These are phyloP conservation scores for Boletus vermiculosoides DNA, from an alignment of 768 basidiomycete genomes.

Conservation along the genomic window DNA sequence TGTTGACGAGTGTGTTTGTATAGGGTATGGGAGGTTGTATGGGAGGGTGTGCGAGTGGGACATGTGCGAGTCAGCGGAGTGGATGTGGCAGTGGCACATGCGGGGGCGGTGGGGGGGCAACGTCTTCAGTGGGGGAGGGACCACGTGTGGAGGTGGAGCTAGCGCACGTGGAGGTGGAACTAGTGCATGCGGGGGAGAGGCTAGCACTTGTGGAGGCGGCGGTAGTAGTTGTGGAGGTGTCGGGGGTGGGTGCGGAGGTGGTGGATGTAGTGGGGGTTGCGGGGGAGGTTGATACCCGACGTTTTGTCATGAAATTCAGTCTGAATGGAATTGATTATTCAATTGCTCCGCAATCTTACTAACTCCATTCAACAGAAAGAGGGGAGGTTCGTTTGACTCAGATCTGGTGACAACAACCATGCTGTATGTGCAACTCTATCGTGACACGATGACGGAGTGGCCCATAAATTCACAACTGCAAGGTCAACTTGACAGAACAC, in stretches of 20 bases:
- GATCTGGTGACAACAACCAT: not conserved
- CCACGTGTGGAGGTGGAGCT: not conserved
- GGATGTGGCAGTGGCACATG: not conserved
- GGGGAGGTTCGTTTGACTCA: not conserved
- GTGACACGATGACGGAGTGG: not conserved
- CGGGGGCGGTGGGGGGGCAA: not conserved
- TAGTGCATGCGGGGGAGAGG: not conserved
- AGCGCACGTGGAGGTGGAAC: not conserved
- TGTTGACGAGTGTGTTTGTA: not conserved
- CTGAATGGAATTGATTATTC: not conserved
- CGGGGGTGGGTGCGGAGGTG: not conserved
- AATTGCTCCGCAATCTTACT: no score
- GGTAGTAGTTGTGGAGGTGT: not conserved
- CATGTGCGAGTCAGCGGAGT: not conserved
- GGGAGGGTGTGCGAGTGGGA: not conserved
- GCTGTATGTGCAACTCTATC: not conserved
- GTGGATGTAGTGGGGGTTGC: not conserved
- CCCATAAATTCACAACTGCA: not conserved
- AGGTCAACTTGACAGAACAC: not conserved
- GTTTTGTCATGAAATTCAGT: not conserved
- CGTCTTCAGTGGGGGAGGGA: no score
- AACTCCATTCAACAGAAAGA: not conserved
- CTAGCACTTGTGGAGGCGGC: not conserved
- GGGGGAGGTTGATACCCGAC: not conserved
- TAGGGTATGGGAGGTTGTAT: slow-evolving; percentile 6